Evolutionary conservation across 768 basidiomycete genomes (phyloP), one percentile per base, ranked within the genome.

Genomic region (Lactifluus subvellereus): DNA sequence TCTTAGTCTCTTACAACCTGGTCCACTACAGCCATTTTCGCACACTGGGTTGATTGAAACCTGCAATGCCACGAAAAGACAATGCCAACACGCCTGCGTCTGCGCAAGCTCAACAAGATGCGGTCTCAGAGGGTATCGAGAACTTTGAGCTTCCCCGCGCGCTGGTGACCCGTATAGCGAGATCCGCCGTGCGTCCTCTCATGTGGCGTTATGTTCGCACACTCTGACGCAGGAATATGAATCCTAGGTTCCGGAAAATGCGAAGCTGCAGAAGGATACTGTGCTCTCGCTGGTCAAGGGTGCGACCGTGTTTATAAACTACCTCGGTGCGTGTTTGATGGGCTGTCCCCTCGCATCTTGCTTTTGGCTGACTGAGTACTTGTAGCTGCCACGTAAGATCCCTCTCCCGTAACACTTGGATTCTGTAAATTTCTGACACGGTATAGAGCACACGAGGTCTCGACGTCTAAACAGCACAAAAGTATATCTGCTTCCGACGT

Each of bases 251-350:
- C 91, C 93, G 6, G 87, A 92, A 0, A 87, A 85, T 67, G 82
- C 87, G 14, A 96, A 96, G 71, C 74, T 97, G 60, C 90, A 94
- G 69, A 96, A 94, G 66, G 96, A 98, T 62, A 89, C 91, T 0
- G 85, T 94, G 0, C 72, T 89, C 1, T 91, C 93, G 13, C 79
- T 97, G 10, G 80, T 89, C 14, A 94, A 94, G 71, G 88, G 88
- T 35, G 92, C 94, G 4, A 96, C 95, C 0, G 89, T 98, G 56
- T 98, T 98, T 73, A 94, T 99, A 68, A 95, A 90, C 73, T 96
- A 94, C 69, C 78, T 98, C 9, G 88, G 95, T 89, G 72, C 68
- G 86, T 76, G 57, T 27, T 65, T 20, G 8, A n/a, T 65, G 53
- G 18, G 45, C 32, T 49, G 2, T 53, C 9, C 8, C 11, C 10